Evolutionary conservation across 2,329 filamentous ascomycete genomes (phyloP).

Genomic region (Mollisia scopiformis): DNA sequence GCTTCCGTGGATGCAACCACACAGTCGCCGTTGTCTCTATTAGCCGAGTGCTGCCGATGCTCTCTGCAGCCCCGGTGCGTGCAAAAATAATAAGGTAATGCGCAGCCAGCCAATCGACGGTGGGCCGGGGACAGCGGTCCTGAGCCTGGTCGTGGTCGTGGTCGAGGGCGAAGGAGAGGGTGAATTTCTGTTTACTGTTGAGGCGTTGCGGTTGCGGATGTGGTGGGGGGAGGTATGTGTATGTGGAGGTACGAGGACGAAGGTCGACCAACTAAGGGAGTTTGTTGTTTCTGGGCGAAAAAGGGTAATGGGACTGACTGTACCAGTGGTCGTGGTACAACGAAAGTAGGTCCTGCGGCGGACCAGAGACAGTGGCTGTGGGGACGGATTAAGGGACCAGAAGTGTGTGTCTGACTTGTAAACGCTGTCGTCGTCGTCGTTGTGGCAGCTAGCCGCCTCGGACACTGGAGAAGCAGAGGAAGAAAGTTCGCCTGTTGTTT

Average conservation of each 20-base stretch:
- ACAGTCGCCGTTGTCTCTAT: slow-evolving; percentile 23
- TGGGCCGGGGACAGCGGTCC: no score
- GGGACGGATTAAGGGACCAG: not conserved
- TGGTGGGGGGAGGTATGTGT: not conserved
- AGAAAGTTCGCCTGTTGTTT: no score
- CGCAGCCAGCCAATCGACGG: not conserved
- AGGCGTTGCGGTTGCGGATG: not conserved
- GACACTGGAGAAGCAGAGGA: slow-evolving; percentile 21
- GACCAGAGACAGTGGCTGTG: slow-evolving; percentile 14
- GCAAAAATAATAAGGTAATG: slow-evolving; percentile 4
- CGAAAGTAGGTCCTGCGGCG: not conserved
- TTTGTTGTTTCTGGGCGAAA: not conserved
- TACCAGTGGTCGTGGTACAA: no score
- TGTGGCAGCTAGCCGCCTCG: slow-evolving; percentile 23
- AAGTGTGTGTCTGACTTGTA: slow-evolving; percentile 18
- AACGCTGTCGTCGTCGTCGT: slow-evolving; percentile 19
- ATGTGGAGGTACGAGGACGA: no score
- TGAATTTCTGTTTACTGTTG: not conserved
- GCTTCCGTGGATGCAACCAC: slow-evolving; percentile 27
- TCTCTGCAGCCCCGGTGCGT: slow-evolving; percentile 16
- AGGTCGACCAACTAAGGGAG: no score
- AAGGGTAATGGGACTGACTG: slow-evolving; percentile 3
- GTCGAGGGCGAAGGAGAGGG: not conserved
- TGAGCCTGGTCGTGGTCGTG: no score
- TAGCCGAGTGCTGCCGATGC: slow-evolving; percentile 27